Percentiles rank a stretch among this genome's conserved stretches.
These are phyloP conservation scores for Ploettnerulaceae sp. DNA, from an alignment of 2,329 filamentous ascomycete genomes.

Conservation along the genomic window DNA sequence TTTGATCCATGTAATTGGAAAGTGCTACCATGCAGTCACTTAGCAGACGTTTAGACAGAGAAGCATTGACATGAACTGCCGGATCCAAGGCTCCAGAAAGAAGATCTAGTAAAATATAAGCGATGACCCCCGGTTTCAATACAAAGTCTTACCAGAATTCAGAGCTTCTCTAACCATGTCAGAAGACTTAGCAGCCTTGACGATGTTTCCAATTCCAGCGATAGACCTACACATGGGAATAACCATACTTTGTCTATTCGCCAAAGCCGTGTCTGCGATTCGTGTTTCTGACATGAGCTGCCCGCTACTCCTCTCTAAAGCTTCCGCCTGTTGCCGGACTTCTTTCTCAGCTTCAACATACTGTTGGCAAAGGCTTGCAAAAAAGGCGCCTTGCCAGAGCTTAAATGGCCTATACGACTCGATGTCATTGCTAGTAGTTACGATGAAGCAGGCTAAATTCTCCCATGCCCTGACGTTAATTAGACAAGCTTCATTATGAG, in stretches of 20 bases:
- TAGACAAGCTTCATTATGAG: slow-evolving; percentile 61
- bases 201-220: slow-evolving; percentile 17
- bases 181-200: slow-evolving; percentile 18
- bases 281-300: slow-evolving; percentile 10
- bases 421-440: slow-evolving; percentile 41
- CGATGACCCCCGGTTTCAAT: slow-evolving; percentile 1
- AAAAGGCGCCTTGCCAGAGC: slow-evolving; percentile 53
- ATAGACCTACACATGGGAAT: slow-evolving; percentile 18
- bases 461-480: slow-evolving; percentile 61
- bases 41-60: slow-evolving; percentile 3
- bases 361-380: slow-evolving; percentile 53
- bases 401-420: slow-evolving; percentile 46
- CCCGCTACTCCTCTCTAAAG: slow-evolving; percentile 1
- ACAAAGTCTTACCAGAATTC: slow-evolving; percentile 19
- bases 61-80: neutral
- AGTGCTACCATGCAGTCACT: slow-evolving; percentile 3
- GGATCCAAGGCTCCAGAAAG: slow-evolving; percentile 7
- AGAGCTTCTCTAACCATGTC: slow-evolving; percentile 20
- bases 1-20: slow-evolving; percentile 18
- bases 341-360: slow-evolving; percentile 38
- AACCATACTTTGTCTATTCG: slow-evolving; percentile 13
- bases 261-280: slow-evolving; percentile 8
- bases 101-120: slow-evolving; percentile 8
- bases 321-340: slow-evolving; percentile 22
- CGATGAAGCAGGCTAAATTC: slow-evolving; percentile 55